Evolutionary conservation across 78 protist species (phyloP).

Genomic region (Pigoraptor vietnamica): DNA sequence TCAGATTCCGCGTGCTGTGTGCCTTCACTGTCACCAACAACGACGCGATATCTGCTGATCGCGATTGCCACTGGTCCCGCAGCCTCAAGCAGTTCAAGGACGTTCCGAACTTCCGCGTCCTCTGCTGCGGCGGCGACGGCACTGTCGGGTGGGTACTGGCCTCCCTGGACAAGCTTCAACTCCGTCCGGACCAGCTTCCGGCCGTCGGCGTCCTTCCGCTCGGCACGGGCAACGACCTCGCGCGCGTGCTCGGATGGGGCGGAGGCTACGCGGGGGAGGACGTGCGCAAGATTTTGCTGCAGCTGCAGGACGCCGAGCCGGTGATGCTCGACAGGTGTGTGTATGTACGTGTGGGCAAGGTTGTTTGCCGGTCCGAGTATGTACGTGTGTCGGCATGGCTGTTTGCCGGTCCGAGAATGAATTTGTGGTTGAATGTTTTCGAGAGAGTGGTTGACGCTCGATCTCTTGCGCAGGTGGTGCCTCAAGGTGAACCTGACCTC

Average conservation of each 20-base stretch:
- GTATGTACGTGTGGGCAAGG: background rate
- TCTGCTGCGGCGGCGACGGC: constrained; percentile 82
- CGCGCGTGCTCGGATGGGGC: constrained; percentile 80
- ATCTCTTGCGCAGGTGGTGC: constrained; percentile 28
- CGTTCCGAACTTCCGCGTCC: constrained; percentile 22
- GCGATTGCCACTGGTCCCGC: no score
- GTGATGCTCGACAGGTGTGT: constrained; percentile 35
- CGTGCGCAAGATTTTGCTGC: background rate
- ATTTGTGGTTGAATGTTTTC: no score
- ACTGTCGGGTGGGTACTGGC: constrained; percentile 73
- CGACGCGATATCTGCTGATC: no score
- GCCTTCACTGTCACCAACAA: background rate
- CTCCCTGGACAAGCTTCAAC: constrained; percentile 9
- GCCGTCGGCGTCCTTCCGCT: constrained; percentile 62
- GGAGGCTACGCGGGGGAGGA: constrained; percentile 51
- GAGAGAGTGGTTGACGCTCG: no score
- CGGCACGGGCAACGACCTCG: constrained; percentile 86
- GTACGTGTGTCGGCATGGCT: background rate
- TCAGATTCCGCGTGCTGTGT: background rate
- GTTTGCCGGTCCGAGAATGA: no score
- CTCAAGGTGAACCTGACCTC: background rate
- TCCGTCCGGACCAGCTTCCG: background rate
- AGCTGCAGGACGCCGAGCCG: constrained; percentile 10
- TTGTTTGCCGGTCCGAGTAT: background rate
- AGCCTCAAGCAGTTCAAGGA: background rate